phyloP scores from a whole-genome alignment of 495 filamentous ascomycete species.

The Bacidia rubella region DNA sequence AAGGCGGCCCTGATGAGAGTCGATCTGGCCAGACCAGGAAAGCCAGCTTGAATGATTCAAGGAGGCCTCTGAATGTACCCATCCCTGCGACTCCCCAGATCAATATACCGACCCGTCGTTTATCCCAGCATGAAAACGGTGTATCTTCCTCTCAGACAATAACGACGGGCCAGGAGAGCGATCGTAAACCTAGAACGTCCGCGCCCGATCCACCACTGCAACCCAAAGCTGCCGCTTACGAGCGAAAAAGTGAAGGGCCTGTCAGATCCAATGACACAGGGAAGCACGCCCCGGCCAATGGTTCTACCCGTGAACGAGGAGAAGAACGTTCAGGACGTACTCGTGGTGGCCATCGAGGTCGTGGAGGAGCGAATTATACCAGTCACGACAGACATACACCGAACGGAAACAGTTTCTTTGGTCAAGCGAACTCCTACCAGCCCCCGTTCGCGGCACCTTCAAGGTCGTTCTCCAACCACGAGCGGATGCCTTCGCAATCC shows the following conservation, averaged over 20 bases:
- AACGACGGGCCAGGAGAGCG: conserved; percentile 2
- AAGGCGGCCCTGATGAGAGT: conserved; percentile 5
- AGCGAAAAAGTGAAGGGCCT: conserved; percentile 17
- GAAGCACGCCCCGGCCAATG: conserved; percentile 17
- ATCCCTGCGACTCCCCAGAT: conserved; percentile 3
- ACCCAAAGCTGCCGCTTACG: conserved; percentile 8
- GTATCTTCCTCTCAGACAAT: not conserved
- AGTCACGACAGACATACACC: conserved; percentile 28
- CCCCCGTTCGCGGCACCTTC: conserved; percentile 20
- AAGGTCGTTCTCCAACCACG: conserved; percentile 15
- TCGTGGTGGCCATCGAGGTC: conserved; percentile 41
- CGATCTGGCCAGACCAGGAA: not conserved
- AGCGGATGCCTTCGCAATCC: conserved; percentile 17
- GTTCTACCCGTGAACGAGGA: conserved; percentile 27
- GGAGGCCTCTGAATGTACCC: not conserved
- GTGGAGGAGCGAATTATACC: conserved; percentile 32
- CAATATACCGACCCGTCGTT: conserved; percentile 1
- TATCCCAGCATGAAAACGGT: not conserved
- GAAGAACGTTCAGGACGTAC: conserved; percentile 39
- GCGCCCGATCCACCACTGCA: conserved; percentile 9
- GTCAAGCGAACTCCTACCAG: conserved; percentile 31
- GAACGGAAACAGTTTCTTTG: conserved; percentile 25
- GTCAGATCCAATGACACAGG: conserved; percentile 14
- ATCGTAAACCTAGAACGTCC: conserved; percentile 6
- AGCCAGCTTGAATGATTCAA: not conserved